Base-by-base conservation (phyloP, 495 filamentous ascomycete species). In the Jackrogersella minutella region DNA sequence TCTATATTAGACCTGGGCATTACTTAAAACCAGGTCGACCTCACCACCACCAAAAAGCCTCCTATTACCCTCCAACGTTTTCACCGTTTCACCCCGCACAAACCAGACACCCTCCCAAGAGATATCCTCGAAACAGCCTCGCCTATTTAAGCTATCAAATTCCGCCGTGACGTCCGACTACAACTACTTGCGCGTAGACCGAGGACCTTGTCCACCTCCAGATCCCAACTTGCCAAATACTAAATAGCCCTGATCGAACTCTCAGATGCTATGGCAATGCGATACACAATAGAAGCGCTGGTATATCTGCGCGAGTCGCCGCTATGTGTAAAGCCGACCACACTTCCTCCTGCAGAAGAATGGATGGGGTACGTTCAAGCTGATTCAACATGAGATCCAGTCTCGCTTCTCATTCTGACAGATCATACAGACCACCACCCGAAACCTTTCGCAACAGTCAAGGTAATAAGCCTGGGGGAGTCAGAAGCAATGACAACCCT, bases 361-460 rank as follows among this genome's bases (percentile, higher is more conserved):
- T 99, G 95, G 95, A 97, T 98, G 92, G 93, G 94, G 93, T 96
- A 85, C 74, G 88, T 77, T 19, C 14, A 22, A 47, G 2, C 8
- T n/a, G 1, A 37, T 39, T 17, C 39, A 40, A 6, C 8, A 34
- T 22, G 9, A 14, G 8, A 47, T 24, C 30, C 13, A 54, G 9
- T 22, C 44, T 44, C 14, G 31, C 21, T 5, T 34, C 37, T 7
- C 24, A 46, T 73, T 41, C 73, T 73, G 58, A 75, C 49, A 17
- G 10, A 46, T 53, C 8, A 2, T 33, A 13, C 40, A 83, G 81
- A 26, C 74, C 79, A 21, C 75, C 79, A 6, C 79, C 79, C 5
- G 81, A 83, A 44, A 73, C 70, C 31, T 71, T 73, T 59, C 80
- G 80, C 50, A 78, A 74, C 40, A 69, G 30, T 36, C 79, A 79